Percentiles rank a stretch among this genome's conserved stretches.
phyloP scores from a whole-genome alignment of 1,139 yeast species.

The Pichia sp. region DNA sequence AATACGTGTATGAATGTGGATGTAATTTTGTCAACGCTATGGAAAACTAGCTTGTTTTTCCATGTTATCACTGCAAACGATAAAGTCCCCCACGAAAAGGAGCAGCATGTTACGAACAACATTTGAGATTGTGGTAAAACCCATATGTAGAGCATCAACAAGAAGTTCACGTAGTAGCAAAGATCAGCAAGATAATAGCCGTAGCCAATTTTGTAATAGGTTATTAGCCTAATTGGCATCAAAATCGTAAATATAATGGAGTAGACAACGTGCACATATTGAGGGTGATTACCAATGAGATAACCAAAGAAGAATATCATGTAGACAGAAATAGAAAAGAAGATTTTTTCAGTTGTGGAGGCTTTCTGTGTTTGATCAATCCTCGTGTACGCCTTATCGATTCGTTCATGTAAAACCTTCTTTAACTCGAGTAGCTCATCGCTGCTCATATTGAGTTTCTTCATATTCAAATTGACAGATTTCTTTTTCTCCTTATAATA shows the following conservation, averaged over 20 bases:
- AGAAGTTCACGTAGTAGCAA: slow-evolving; percentile 82
- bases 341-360: slow-evolving; percentile 72
- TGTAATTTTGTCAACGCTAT: slow-evolving; percentile 90
- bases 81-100: slow-evolving; percentile 82
- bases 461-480: slow-evolving; percentile 11
- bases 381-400: slow-evolving; percentile 56
- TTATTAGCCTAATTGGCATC: slow-evolving; percentile 81
- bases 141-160: slow-evolving; percentile 76
- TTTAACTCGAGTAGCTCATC: slow-evolving; percentile 34
- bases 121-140: slow-evolving; percentile 67
- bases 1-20: slow-evolving; percentile 84
- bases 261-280: slow-evolving; percentile 71
- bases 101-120: slow-evolving; percentile 76
- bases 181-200: slow-evolving; percentile 90
- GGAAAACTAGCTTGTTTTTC: slow-evolving; percentile 90
- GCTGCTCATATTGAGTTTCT: slow-evolving; percentile 16
- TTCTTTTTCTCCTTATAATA: slow-evolving; percentile 19
- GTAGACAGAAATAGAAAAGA: slow-evolving; percentile 71
- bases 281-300: slow-evolving; percentile 74
- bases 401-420: slow-evolving; percentile 31
- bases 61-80: slow-evolving; percentile 94
- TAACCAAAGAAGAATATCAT: slow-evolving; percentile 69
- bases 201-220: slow-evolving; percentile 72
- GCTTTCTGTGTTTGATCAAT: slow-evolving; percentile 49
- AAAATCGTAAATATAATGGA: slow-evolving; percentile 56